These are phyloP conservation scores for Pisolithus albus DNA, from an alignment of 768 basidiomycete species.

Conservation along the genomic window DNA sequence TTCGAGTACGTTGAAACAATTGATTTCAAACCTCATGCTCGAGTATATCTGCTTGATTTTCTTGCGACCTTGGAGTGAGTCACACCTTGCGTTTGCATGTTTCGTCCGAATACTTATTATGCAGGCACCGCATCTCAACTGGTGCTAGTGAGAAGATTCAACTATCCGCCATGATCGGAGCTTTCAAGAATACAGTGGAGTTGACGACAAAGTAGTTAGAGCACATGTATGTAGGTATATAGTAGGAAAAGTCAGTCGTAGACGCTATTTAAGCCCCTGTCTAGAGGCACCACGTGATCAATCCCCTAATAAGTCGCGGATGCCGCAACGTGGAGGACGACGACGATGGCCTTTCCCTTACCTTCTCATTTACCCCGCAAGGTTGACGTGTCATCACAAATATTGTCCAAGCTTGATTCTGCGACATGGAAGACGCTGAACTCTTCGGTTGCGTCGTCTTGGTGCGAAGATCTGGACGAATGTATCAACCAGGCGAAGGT, in stretches of 20 bases:
- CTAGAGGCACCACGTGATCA: neutral
- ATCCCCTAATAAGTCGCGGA: neutral
- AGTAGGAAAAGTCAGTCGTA: too few relatives aligned
- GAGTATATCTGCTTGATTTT: constrained; percentile 87
- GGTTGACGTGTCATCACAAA: constrained; percentile 63
- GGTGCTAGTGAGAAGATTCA: constrained; percentile 95
- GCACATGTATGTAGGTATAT: too few relatives aligned
- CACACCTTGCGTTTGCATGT: neutral
- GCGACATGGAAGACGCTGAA: constrained; percentile 52
- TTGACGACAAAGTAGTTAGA: constrained; percentile 41
- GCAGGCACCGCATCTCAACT: constrained; percentile 82
- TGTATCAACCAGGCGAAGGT: constrained; percentile 72
- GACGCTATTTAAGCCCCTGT: too few relatives aligned
- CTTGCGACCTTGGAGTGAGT: constrained; percentile 93
- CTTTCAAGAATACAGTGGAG: constrained; percentile 91
- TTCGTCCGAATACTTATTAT: neutral
- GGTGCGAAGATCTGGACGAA: constrained; percentile 67
- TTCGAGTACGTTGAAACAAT: constrained; percentile 87
- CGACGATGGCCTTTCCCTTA: constrained; percentile 64
- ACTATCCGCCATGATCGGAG: constrained; percentile 81
- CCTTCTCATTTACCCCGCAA: constrained; percentile 69
- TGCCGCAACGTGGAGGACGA: neutral
- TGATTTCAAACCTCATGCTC: constrained; percentile 78
- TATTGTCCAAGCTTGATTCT: constrained; percentile 64
- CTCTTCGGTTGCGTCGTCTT: constrained; percentile 55